A percentile compares a stretch with the other conserved stretches of the same genome.
Conservation (phyloP, 2,329 filamentous ascomycete genomes). For the Zasmidium angulare region DNA sequence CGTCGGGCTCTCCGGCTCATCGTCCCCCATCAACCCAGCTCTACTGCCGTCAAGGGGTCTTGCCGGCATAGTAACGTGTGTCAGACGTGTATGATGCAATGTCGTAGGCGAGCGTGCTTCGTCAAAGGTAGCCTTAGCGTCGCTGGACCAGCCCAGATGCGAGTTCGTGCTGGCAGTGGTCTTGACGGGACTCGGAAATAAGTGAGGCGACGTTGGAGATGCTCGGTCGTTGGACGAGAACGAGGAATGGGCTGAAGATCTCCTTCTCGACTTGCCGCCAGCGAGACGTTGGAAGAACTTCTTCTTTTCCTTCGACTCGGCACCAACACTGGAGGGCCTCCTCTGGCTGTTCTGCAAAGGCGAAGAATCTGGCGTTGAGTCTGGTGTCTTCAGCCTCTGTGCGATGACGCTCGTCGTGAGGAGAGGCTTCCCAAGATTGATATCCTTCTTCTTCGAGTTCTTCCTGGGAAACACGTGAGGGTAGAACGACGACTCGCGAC, state of each 20-base stretch:
- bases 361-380: constrained; percentile 16
- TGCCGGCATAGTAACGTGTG: constrained; percentile 19
- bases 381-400: constrained; percentile 17
- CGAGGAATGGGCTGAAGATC: constrained; percentile 5
- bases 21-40: constrained; percentile 1
- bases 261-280: constrained; percentile 7
- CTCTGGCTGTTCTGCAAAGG: constrained; percentile 4
- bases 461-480: constrained; percentile 24
- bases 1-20: constrained; percentile 6
- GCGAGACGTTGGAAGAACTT: constrained; percentile 21
- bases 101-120: constrained; percentile 14
- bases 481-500: constrained; percentile 21
- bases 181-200: constrained; percentile 17
- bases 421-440: constrained; percentile 17
- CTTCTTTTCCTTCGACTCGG: constrained; percentile 10
- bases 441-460: constrained; percentile 15
- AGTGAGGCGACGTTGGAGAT: constrained; percentile 19
- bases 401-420: constrained; percentile 26
- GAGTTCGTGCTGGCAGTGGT: not conserved
- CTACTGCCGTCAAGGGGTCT: constrained; percentile 18
- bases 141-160: constrained; percentile 28
- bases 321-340: constrained; percentile 2
- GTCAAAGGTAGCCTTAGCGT: constrained; percentile 26
- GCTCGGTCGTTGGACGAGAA: not conserved
- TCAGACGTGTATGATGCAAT: not conserved